Evolutionary conservation across 257 asterid species (phyloP), one percentile per base, ranked within the genome.

Genomic region (Leonotis leonurus): DNA sequence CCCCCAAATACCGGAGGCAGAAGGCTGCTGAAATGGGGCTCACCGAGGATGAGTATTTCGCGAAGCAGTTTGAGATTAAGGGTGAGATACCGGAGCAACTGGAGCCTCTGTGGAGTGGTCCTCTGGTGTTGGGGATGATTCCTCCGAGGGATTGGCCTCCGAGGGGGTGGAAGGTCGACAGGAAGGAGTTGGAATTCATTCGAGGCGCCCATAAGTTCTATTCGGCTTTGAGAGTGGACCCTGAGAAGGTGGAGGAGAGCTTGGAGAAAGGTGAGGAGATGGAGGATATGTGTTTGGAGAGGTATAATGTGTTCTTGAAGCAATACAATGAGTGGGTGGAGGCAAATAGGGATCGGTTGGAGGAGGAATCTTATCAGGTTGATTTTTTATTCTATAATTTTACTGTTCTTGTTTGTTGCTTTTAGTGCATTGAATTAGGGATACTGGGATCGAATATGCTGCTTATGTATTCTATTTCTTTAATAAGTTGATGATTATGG

Each of bases 71-170:
- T 65, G 96, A 84, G 78, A 82, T 88, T 26, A 83, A 79, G 80
- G 95, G 98, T 0, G 96, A 88, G 17, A 88, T 82, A 62, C 92
- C 95, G 3, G 92, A 86, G 46, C 89, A 89, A 5, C 59, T 91
- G 64, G 73, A 70, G 72, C 83, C 95, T 26, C 10, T 24, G 52
- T 91, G 98, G 96, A 73, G 84, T 17, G 98, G 95, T 63, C 95
- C 96, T 0, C 22, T 86, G 78, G 90, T 84, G 75, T 69, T 91
- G 64, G 80, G 87, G 1, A 78, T 78, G 11, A 82, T 91, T 50
- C 90, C 98, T 0, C 98, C 98, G 0, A 67, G 98, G 72, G 98
- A 91, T 24, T 91, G 98, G 98, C 98, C 98, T 10, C 98, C 96
- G 6, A 77, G 88, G 14, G 98, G 94, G 51, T 91, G 98, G 98